Conservation (phyloP, 257 asterid species). For the Fraxinus americana region DNA sequence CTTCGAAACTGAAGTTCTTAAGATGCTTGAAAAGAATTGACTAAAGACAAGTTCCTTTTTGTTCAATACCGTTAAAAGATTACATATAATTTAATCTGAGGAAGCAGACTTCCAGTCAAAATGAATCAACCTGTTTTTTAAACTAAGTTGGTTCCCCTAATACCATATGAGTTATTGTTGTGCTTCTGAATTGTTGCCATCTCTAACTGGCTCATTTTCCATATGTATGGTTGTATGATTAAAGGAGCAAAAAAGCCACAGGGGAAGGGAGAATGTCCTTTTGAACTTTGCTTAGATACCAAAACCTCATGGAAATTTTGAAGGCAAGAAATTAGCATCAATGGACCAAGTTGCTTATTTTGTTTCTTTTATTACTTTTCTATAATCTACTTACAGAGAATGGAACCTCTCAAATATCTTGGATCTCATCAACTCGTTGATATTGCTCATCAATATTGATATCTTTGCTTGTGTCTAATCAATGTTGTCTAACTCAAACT, state of each 20-base stretch:
- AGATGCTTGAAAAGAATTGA: background rate
- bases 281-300: background rate
- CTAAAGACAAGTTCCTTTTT: background rate
- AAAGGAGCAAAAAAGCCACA: background rate
- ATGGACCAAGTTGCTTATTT: too few species aligned
- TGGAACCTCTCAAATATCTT: background rate
- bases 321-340: background rate
- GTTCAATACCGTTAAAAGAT: background rate
- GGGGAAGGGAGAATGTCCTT: background rate
- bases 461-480: background rate
- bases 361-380: too few species aligned
- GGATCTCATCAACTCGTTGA: background rate
- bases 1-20: background rate
- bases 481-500: background rate
- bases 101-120: too few species aligned
- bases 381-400: background rate
- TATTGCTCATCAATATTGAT: background rate
- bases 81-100: too few species aligned
- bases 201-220: background rate
- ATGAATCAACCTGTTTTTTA: too few species aligned
- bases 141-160: too few species aligned
- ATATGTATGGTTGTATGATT: background rate
- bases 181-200: background rate
- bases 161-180: background rate
- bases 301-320: background rate